These are phyloP conservation scores for Chlorella sp. DNA, from an alignment of 139 green algal species.

Conservation along the genomic window DNA sequence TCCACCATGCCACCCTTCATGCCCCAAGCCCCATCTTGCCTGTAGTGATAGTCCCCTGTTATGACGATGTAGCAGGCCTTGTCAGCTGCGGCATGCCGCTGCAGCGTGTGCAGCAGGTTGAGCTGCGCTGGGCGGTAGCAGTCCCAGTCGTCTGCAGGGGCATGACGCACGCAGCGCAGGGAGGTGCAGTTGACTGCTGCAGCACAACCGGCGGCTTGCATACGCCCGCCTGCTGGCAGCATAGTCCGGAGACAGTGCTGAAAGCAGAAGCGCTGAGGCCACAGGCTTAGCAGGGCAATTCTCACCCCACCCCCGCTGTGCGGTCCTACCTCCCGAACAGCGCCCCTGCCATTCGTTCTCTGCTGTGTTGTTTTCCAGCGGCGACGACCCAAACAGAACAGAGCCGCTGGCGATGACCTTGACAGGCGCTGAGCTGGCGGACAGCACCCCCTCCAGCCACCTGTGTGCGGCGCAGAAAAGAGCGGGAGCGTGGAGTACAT, in stretches of 20 bases:
- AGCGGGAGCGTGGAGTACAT: too few relatives aligned
- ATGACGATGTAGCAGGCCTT: constrained; percentile 11
- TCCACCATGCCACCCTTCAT: too few relatives aligned
- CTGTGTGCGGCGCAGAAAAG: too few relatives aligned
- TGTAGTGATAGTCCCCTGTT: constrained; percentile 24
- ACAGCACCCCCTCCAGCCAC: constrained; percentile 14
- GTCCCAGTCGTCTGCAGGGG: constrained; percentile 23
- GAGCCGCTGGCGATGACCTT: constrained; percentile 28
- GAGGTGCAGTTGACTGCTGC: too few relatives aligned
- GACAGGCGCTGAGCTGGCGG: background rate
- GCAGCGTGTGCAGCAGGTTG: constrained; percentile 16
- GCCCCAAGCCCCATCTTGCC: too few relatives aligned
- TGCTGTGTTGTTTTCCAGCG: background rate
- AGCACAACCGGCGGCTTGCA: too few relatives aligned
- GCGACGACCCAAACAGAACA: constrained; percentile 10
- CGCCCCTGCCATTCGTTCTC: constrained; percentile 1
- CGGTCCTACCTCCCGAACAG: background rate
- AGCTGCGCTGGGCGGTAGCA: constrained; percentile 26
- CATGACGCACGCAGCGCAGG: too few relatives aligned
- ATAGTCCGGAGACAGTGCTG: too few relatives aligned
- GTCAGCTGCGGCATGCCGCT: background rate
- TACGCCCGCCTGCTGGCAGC: too few relatives aligned
- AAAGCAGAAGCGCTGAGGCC: too few relatives aligned
- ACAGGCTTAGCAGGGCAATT: too few relatives aligned
- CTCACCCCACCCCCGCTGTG: background rate